Percentiles rank a stretch among this genome's conserved stretches.
Conservation (phyloP, 352 stramenopile species). For the Aphanomyces cochlioides region DNA sequence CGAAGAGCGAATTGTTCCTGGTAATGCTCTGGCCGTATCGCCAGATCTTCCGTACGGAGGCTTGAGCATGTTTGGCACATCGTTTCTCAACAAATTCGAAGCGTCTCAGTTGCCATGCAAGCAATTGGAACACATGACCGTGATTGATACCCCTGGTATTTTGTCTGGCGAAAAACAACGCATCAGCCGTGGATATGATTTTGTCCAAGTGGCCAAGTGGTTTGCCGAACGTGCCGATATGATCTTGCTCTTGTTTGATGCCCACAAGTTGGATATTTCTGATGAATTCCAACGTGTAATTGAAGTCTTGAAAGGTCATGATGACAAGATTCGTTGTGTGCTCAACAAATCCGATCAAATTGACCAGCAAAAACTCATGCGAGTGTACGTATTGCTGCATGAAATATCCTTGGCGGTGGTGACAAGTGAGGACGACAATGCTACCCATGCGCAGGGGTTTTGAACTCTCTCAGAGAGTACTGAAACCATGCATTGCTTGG, state of each 20-base stretch:
- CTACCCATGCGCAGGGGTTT: slow-evolving; percentile 45
- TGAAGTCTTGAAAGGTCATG: slow-evolving; percentile 93
- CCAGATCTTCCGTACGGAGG: slow-evolving; percentile 92
- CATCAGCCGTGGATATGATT: slow-evolving; percentile 96
- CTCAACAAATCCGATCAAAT: slow-evolving; percentile 99
- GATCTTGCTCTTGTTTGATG: slow-evolving; percentile 99
- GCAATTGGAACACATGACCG: slow-evolving; percentile 93
- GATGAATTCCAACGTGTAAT: slow-evolving; percentile 98
- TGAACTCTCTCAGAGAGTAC: slow-evolving; percentile 34
- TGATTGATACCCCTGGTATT: slow-evolving; percentile 98
- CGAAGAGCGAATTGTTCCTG: slow-evolving; percentile 95
- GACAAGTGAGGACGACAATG: slow-evolving; percentile 16
- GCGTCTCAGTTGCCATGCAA: slow-evolving; percentile 91
- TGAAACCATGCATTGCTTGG: slow-evolving; percentile 24
- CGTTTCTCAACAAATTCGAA: slow-evolving; percentile 98
- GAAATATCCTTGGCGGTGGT: not conserved
- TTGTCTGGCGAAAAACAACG: slow-evolving; percentile 98
- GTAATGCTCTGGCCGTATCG: slow-evolving; percentile 95
- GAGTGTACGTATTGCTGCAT: slow-evolving; percentile 56
- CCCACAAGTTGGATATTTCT: slow-evolving; percentile 99
- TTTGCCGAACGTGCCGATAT: slow-evolving; percentile 96
- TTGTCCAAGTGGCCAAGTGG: slow-evolving; percentile 86
- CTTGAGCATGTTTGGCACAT: slow-evolving; percentile 95
- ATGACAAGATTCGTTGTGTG: slow-evolving; percentile 98
- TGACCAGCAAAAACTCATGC: slow-evolving; percentile 96